Percentiles rank a stretch among this genome's conserved stretches.
Conservation (phyloP, 495 filamentous ascomycete species). For the Podospora comata region DNA sequence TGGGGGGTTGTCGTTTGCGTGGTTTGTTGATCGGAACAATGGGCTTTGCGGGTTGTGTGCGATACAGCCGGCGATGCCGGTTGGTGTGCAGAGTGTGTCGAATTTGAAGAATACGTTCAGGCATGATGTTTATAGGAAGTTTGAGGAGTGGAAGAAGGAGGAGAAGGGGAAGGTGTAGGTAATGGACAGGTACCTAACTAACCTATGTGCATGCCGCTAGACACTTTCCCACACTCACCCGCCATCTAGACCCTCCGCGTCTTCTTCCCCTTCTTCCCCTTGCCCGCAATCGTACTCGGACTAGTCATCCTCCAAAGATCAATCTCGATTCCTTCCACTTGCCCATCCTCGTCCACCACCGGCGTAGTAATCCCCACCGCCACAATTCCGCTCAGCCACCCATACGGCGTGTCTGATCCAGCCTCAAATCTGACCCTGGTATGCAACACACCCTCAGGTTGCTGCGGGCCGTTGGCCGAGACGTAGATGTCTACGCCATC, state of each 20-base stretch:
- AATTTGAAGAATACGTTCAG: not conserved
- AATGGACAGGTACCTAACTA: no score
- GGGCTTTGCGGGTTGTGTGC: conserved; percentile 31
- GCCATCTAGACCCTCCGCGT: not conserved
- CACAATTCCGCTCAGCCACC: conserved; percentile 18
- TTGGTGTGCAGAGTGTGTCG: not conserved
- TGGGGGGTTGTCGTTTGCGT: conserved; percentile 26
- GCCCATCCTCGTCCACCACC: not conserved
- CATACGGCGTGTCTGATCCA: conserved; percentile 8
- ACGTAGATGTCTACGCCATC: conserved; percentile 19
- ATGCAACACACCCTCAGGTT: conserved; percentile 3
- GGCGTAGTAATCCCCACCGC: conserved; percentile 15
- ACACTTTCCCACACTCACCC: no score
- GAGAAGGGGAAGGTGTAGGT: not conserved
- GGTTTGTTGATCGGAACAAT: conserved; percentile 50
- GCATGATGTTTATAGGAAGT: not conserved
- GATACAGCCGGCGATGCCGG: not conserved
- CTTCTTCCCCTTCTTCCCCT: not conserved
- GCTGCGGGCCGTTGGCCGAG: conserved; percentile 14
- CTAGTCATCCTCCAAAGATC: not conserved
- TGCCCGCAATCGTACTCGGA: not conserved
- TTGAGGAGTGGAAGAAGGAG: not conserved
- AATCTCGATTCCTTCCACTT: not conserved
- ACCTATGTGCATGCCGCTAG: no score
- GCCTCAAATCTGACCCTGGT: conserved; percentile 15